These are phyloP conservation scores for Entomortierella beljakovae DNA, from an alignment of 192 early-diverging fungal species.

Conservation along the genomic window DNA sequence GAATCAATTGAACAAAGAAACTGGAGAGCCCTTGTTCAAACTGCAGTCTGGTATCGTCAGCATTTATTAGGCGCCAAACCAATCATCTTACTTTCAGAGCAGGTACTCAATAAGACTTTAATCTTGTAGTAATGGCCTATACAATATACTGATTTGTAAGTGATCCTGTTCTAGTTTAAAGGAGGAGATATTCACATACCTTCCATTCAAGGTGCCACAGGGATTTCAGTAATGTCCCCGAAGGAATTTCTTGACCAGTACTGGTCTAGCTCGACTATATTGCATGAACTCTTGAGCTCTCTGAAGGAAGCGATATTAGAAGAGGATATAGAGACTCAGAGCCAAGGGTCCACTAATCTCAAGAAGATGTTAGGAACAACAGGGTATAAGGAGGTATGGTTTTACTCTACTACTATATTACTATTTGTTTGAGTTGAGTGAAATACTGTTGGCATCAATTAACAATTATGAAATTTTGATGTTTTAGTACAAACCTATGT, in stretches of 20 bases:
- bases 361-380: slow-evolving; percentile 19
- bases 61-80: slow-evolving; percentile 56
- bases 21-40: slow-evolving; percentile 63
- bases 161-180: slow-evolving; percentile 16
- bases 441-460: no score
- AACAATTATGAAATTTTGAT: neutral
- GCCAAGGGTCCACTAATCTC: neutral
- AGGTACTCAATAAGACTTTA: slow-evolving; percentile 27
- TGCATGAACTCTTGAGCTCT: slow-evolving; percentile 59
- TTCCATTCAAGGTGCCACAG: neutral
- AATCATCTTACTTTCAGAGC: slow-evolving; percentile 64
- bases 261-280: slow-evolving; percentile 50
- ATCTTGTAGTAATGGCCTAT: neutral
- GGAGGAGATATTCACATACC: slow-evolving; percentile 25
- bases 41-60: slow-evolving; percentile 68
- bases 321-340: slow-evolving; percentile 50
- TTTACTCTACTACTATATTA: neutral
- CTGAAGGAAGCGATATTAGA: slow-evolving; percentile 67
- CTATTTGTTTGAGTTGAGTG: no score
- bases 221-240: slow-evolving; percentile 56
- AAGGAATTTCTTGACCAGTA: slow-evolving; percentile 53
- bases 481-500: slow-evolving; percentile 60
- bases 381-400: slow-evolving; percentile 44
- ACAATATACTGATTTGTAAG: neutral
- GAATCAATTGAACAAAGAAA: slow-evolving; percentile 61